Conservation (phyloP, 345 rosid species). For the Cardamine chenopodiifolia region DNA sequence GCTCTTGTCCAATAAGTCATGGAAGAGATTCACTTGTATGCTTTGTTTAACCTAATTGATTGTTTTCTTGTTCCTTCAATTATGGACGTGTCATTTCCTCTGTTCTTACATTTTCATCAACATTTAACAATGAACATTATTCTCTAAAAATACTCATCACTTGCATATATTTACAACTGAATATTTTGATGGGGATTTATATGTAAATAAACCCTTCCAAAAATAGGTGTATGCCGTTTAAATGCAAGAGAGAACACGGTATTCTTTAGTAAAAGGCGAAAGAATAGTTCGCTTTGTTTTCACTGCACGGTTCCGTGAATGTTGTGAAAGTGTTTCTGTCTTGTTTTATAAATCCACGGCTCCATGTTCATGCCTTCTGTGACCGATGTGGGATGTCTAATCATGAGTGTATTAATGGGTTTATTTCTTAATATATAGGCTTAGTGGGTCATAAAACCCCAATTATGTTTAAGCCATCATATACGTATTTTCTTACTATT, state of each 20-base stretch:
- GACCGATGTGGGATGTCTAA: neutral
- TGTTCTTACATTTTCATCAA: neutral
- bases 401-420: neutral
- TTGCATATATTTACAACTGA: no score
- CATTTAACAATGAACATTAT: neutral
- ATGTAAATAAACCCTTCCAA: neutral
- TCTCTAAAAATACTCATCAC: neutral
- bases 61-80: neutral
- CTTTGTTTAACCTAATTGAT: neutral
- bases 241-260: constrained; percentile 33
- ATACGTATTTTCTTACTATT: no score
- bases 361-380: neutral
- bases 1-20: neutral
- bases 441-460: neutral
- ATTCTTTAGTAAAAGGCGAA: constrained; percentile 64
- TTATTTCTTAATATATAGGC: neutral
- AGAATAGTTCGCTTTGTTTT: constrained; percentile 50
- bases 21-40: neutral
- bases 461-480: neutral
- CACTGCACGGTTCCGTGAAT: constrained; percentile 27
- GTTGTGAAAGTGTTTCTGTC: neutral
- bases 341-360: neutral
- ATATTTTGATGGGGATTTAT: neutral
- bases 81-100: neutral
- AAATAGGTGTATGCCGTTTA: neutral